These are phyloP conservation scores for Simplicillium aogashimaense DNA, from an alignment of 2,329 filamentous ascomycete species.

Conservation along the genomic window DNA sequence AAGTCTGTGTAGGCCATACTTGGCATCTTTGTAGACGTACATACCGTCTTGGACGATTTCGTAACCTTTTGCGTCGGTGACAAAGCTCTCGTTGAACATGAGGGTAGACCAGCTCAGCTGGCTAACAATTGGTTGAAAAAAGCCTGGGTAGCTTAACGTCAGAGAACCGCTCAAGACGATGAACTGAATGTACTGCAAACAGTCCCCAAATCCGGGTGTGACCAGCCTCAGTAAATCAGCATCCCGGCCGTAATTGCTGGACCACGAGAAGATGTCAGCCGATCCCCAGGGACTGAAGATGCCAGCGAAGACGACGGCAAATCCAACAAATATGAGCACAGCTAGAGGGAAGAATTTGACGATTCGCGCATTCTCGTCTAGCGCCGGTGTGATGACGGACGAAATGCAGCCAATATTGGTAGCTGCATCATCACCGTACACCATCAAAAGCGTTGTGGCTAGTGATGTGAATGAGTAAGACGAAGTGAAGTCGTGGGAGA, in stretches of 20 bases:
- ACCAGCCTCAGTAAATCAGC: slow-evolving; percentile 84
- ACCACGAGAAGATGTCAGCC: slow-evolving; percentile 84
- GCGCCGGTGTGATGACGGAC: slow-evolving; percentile 71
- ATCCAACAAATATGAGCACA: slow-evolving; percentile 67
- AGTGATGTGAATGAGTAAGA: slow-evolving; percentile 82
- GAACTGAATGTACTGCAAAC: slow-evolving; percentile 94
- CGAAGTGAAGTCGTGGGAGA: slow-evolving; percentile 67
- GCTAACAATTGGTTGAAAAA: slow-evolving; percentile 84
- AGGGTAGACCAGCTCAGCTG: slow-evolving; percentile 81
- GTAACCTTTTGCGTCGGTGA: slow-evolving; percentile 56
- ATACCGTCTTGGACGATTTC: slow-evolving; percentile 70
- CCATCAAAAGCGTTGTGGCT: slow-evolving; percentile 60
- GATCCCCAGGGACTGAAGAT: slow-evolving; percentile 94
- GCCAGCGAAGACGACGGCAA: slow-evolving; percentile 74
- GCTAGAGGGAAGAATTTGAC: slow-evolving; percentile 68
- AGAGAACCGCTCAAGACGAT: slow-evolving; percentile 79
- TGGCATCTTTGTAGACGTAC: slow-evolving; percentile 59
- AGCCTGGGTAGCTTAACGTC: slow-evolving; percentile 83
- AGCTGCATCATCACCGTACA: slow-evolving; percentile 57
- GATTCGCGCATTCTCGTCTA: slow-evolving; percentile 61
- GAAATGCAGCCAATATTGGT: slow-evolving; percentile 71
- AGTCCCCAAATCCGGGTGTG: slow-evolving; percentile 93
- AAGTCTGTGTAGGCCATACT: slow-evolving; percentile 68
- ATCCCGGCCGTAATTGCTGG: slow-evolving; percentile 94
- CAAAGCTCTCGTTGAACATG: slow-evolving; percentile 88